Percentiles rank a stretch among this genome's conserved stretches.
Evolutionary conservation across 331 rosid genomes (phyloP).

Genomic region (Quercus phellos): DNA sequence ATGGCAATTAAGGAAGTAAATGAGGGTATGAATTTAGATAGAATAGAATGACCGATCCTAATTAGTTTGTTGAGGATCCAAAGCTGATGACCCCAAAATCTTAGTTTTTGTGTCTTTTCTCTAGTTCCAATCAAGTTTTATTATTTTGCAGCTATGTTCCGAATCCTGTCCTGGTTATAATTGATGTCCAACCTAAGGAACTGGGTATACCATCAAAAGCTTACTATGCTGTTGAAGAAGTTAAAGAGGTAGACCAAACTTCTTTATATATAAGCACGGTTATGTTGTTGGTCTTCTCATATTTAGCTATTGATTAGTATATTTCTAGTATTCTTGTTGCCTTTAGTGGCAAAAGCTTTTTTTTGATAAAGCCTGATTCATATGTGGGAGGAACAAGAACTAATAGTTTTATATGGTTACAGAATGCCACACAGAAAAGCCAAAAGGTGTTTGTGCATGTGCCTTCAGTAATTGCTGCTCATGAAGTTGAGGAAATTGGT

Average conservation of each 20-base stretch:
- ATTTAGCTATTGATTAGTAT: not conserved
- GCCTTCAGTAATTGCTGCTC: constrained; percentile 55
- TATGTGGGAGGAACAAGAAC: not conserved
- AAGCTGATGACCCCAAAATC: no score
- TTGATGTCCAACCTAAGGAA: constrained; percentile 9
- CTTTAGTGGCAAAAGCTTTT: not conserved
- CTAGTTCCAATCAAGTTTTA: not conserved
- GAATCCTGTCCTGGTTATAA: constrained; percentile 1
- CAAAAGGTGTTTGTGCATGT: constrained; percentile 60
- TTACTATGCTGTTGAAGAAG: constrained; percentile 4
- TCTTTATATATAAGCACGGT: not conserved
- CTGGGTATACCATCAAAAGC: constrained; percentile 3
- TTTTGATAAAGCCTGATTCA: not conserved
- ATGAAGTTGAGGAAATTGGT: constrained; percentile 67
- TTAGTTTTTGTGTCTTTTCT: no score
- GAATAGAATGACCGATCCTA: no score
- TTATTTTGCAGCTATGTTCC: not conserved
- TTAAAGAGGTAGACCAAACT: not conserved
- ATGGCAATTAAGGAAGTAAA: no score
- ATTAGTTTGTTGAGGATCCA: no score
- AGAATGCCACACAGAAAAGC: constrained; percentile 64
- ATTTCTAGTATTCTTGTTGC: not conserved
- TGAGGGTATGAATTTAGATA: no score
- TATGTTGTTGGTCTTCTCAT: not conserved
- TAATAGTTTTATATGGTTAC: constrained; percentile 1